Base-by-base conservation (phyloP, 2,329 filamentous ascomycete species). In the Trichoderma hamatum region DNA sequence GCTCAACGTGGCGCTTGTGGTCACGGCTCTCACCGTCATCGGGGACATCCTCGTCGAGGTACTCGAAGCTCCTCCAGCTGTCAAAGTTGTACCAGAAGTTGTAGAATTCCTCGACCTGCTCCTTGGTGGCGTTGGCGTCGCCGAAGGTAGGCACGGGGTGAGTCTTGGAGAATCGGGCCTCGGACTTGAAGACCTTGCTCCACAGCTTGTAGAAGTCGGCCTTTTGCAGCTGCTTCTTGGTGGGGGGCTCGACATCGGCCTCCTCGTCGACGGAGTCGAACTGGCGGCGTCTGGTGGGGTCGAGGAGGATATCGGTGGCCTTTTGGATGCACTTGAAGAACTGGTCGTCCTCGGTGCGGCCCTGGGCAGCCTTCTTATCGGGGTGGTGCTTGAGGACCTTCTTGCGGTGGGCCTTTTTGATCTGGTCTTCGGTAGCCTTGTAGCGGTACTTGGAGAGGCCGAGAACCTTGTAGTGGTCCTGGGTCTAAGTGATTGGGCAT, bases 241-340 rank as follows among this genome's bases (percentile, higher is more conserved):
- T 88, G 0, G 96, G 96, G 56, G 95, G 93, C 77, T 97, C 92
- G 70, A 97, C 91, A 69, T 99, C 92, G 72, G 96, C 96, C 75
- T 89, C 90, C 82, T 97, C 94, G 77, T 99, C 96, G 71, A 98
- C 94, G 2, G 93, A 97, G 82, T 99, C 96, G 83, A 92, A 99
- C 83, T 99, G 96, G 70, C 94, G 90, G 71, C 96, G 92, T 84
- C 93, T 96, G 80, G 90, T 86, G 63, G 96, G 96, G 84, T 99
- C 96, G 67, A 93, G 88, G 21, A 99, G 91, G 64, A 98, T 88
- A 77, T 99, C 96, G 76, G 92, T 95, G 69, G 96, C 96, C 83
- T 97, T 97, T 81, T 99, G 96, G 81, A 99, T 99, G 83, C 96
- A 99, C 88, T 99, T 99, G 91, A 99, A 99, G 87, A 99, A 99